Conservation (phyloP, 352 stramenopile genomes). For the Phytophthora pinifolia region DNA sequence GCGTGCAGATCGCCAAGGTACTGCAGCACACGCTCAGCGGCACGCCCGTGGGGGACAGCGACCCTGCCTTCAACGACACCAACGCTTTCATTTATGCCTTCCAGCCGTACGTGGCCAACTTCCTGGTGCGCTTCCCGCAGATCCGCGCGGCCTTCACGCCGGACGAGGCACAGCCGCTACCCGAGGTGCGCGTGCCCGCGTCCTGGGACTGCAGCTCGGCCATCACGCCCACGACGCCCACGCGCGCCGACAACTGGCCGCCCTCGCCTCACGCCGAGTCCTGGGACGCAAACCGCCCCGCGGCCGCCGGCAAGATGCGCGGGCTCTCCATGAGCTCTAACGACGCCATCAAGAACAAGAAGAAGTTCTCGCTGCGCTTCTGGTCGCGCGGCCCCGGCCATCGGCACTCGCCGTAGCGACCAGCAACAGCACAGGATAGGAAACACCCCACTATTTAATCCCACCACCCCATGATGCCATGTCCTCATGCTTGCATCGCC, state of each 20-base stretch:
- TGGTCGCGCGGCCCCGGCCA: slow-evolving; percentile 39
- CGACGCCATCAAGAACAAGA: slow-evolving; percentile 57
- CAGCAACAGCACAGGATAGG: slow-evolving; percentile 15
- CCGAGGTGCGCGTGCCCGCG: slow-evolving; percentile 16
- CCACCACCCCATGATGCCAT: neutral
- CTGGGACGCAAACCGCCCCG: slow-evolving; percentile 41
- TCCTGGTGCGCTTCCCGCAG: slow-evolving; percentile 64
- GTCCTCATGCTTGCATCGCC: neutral
- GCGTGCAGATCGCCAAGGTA: slow-evolving; percentile 81
- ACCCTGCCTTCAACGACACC: slow-evolving; percentile 41
- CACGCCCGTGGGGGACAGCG: slow-evolving; percentile 48
- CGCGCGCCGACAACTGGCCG: slow-evolving; percentile 28
- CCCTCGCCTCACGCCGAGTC: slow-evolving; percentile 20
- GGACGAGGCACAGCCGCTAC: slow-evolving; percentile 26
- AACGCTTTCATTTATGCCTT: slow-evolving; percentile 71
- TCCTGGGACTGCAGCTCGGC: slow-evolving; percentile 35
- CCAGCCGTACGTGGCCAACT: slow-evolving; percentile 61
- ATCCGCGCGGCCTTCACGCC: slow-evolving; percentile 35
- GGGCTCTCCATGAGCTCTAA: slow-evolving; percentile 59
- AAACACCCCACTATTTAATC: slow-evolving; percentile 38
- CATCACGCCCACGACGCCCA: slow-evolving; percentile 31
- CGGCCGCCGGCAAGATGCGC: slow-evolving; percentile 46
- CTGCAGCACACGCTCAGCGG: slow-evolving; percentile 75
- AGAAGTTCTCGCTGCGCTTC: slow-evolving; percentile 74
- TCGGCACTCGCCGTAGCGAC: slow-evolving; percentile 17